phyloP scores from a whole-genome alignment of 2,329 filamentous ascomycete genomes.

The Fusarium vanettenii region DNA sequence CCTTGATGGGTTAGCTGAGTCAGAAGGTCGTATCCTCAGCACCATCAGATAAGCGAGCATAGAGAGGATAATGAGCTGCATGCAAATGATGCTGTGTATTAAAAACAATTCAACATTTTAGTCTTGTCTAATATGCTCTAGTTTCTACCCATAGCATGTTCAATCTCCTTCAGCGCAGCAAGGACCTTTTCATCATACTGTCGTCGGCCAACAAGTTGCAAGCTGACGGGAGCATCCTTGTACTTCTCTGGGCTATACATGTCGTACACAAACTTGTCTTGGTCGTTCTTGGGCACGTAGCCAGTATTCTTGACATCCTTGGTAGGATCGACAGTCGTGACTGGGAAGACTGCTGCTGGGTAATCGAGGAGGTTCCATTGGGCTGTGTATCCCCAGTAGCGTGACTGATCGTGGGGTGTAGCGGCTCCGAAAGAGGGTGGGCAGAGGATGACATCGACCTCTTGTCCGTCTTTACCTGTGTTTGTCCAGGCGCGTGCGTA shows the following conservation, averaged over 20 bases:
- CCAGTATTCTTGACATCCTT: slow-evolving; percentile 39
- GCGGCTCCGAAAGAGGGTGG: slow-evolving; percentile 67
- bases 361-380: slow-evolving; percentile 79
- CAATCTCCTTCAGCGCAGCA: slow-evolving; percentile 41
- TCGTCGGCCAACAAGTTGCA: slow-evolving; percentile 45
- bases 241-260: slow-evolving; percentile 44
- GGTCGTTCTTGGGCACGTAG: slow-evolving; percentile 43
- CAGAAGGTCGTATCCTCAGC: no score
- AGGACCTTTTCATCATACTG: slow-evolving; percentile 48
- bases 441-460: slow-evolving; percentile 71
- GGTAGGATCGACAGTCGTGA: slow-evolving; percentile 46
- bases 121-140: slow-evolving; percentile 1
- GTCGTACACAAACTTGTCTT: slow-evolving; percentile 46
- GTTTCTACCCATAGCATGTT: slow-evolving; percentile 37
- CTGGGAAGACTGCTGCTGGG: slow-evolving; percentile 71
- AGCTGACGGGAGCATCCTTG: slow-evolving; percentile 38
- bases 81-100: background rate
- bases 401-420: slow-evolving; percentile 54
- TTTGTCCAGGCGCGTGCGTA: slow-evolving; percentile 54
- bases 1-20: no score
- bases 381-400: slow-evolving; percentile 73
- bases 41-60: background rate
- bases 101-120: background rate
- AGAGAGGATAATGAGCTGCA: background rate
- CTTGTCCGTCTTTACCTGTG: slow-evolving; percentile 44